Evolutionary conservation across 2,329 filamentous ascomycete genomes (phyloP), one percentile per base, ranked within the genome.

Genomic region (Colletotrichum trifolii): DNA sequence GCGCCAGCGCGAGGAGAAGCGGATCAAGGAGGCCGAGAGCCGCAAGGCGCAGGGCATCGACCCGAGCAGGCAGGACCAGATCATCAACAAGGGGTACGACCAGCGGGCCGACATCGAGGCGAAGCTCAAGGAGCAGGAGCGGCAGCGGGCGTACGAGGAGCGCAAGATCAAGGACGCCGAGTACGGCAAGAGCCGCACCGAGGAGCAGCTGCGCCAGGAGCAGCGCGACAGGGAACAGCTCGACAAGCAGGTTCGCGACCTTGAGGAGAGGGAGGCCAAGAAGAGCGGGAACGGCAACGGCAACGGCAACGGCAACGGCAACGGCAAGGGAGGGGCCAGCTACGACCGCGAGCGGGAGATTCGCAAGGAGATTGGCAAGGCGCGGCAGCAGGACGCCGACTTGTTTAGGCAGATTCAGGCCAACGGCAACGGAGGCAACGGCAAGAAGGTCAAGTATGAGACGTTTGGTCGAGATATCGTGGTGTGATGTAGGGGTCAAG

Each of bases 61-160:
- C 2, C 2, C 50, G 39, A 40, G 4, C 36, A 34, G 12, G 50
- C 17, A 50, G 11, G 34, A 46, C 5, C 11, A 63, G 3, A 3
- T 5, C 6, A 63, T 63, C 2, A 39, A 34, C n/a, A 45, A 59
- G 46, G 47, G 59, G 11, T 9, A 15, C 11, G 47, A 63, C 3
- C 52, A 52, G 33, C 10, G 36, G 36, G 17, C 25, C 25, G 25
- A 8, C 6, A 50, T 36, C 10, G 45, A 49, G 4, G 39, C 4
- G 8, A 15, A 42, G 8, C 49, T 63, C 6, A 47, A 58, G 36
- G 48, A 64, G 17, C 42, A 53, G 9, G 17, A 11, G n/a, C 48
- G 43, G 8, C 42, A 49, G 15, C n/a, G 9, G 2, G 61, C 46
- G 17, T 49, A 60, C 15, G 13, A 15, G 1, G 25, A 25, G 25